Evolutionary conservation across 75 land plant species (phyloP).

Genomic region (Ceratopteris richardii): DNA sequence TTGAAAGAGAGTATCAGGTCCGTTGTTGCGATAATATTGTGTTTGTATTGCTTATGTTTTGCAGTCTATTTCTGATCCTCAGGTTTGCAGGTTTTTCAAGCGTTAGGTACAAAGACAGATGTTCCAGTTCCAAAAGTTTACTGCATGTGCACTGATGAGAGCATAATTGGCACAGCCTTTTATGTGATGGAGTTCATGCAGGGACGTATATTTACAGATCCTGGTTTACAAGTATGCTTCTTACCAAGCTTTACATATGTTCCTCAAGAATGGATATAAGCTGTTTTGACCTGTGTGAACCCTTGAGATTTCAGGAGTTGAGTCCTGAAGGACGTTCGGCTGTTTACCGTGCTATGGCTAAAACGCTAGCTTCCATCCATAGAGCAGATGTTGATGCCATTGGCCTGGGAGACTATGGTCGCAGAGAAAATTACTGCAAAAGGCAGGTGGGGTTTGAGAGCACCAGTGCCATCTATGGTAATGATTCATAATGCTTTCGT

Average conservation of each 20-base stretch:
- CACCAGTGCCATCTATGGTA: background rate
- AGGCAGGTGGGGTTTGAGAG: constrained; percentile 48
- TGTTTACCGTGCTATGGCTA: constrained; percentile 67
- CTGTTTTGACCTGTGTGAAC: too few relatives aligned
- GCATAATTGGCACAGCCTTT: constrained; percentile 88
- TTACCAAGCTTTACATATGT: too few relatives aligned
- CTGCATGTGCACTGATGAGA: constrained; percentile 79
- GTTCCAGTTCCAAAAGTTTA: constrained; percentile 91
- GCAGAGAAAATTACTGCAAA: constrained; percentile 73
- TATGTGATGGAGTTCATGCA: constrained; percentile 96
- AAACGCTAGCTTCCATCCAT: constrained; percentile 70
- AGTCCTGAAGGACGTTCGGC: constrained; percentile 49
- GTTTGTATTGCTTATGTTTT: background rate
- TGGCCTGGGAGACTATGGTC: constrained; percentile 70
- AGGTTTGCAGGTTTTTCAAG: constrained; percentile 64
- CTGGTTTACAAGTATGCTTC: constrained; percentile 48
- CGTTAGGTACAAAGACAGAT: constrained; percentile 50
- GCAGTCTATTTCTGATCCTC: background rate
- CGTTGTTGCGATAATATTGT: background rate
- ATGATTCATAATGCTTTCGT: background rate
- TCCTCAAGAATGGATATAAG: too few relatives aligned
- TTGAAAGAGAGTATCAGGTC: constrained; percentile 95
- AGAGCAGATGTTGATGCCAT: constrained; percentile 62
- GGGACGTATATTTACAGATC: constrained; percentile 75
- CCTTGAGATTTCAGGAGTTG: constrained; percentile 14